Evolutionary conservation across 1,284 basidiomycete species (phyloP), one percentile per base, ranked within the genome.

Genomic region (Microbotryum violaceum): DNA sequence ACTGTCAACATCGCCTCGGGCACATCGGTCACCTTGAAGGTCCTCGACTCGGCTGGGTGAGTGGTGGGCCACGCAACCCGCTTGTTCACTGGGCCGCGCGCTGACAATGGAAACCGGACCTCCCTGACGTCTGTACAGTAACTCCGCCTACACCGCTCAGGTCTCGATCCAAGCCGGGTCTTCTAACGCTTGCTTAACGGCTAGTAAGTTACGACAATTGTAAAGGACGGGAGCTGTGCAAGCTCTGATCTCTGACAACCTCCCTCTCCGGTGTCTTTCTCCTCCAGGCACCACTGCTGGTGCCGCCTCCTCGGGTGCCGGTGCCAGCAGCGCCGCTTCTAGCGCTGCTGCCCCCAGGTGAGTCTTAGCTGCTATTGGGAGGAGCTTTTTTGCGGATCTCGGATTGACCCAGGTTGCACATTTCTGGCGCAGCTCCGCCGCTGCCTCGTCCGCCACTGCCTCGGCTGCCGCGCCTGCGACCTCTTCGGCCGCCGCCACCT

Each of bases 1-100:
- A 31, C n/a, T 31, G 51, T 53, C 51, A 53, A 53, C 51, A 53
- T 53, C 25, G 25, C 51, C 27, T 20, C 51, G 25, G 51, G 51
- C 51, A 53, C 51, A 6, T n/a, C 23, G 1, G 25, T 53, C 20
- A 53, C 51, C 20, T 33, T 53, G 25, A 25, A 33, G 25, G 51
- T 53, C 3, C 25, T 53, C n/a, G 51, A 53, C 51, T 25, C 51
- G 25, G 51, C 51, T 27, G 51, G 51, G 51, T 31, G 33, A 53
- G 51, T n/a, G 14, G 12, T n/a, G 7, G 21, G 37, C 21, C 9
- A n/a, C 27, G 27, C 27, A 27, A n/a, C 16, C 20, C 12, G 2
- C n/a, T 16, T 10, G 48, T 49, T 21, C 27, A 21, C 20, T 27
- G 48, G 21, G 23, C 18, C 20, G 21, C 27, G 20, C 12, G 48